phyloP scores from a whole-genome alignment of 2,329 filamentous ascomycete species.

The Neobulgaria alba region DNA sequence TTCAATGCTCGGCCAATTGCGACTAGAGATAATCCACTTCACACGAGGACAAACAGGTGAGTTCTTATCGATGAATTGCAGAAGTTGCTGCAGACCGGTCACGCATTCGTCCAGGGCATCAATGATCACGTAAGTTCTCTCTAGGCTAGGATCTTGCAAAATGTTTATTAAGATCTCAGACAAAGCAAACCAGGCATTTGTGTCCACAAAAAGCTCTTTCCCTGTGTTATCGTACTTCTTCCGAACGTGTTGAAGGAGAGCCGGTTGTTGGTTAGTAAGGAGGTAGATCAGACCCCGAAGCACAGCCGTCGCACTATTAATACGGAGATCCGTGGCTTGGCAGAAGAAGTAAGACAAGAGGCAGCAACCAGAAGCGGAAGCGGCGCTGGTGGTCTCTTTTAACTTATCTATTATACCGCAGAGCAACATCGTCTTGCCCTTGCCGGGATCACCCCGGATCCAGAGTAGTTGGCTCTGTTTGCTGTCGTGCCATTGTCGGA shows the following conservation, averaged over 20 bases:
- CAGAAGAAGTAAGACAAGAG: conserved; percentile 34
- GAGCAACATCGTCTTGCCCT: conserved; percentile 9
- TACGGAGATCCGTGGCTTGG: conserved; percentile 30
- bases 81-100: conserved; percentile 4
- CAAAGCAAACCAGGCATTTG: conserved; percentile 7
- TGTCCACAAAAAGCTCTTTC: conserved; percentile 6
- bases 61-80: conserved; percentile 6
- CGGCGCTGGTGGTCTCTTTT: not conserved
- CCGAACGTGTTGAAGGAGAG: conserved; percentile 1
- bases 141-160: conserved; percentile 6
- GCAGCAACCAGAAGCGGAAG: too few species aligned
- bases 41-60: conserved; percentile 5
- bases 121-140: conserved; percentile 15
- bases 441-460: conserved; percentile 7
- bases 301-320: conserved; percentile 34
- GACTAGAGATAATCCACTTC: conserved; percentile 16
- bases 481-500: conserved; percentile 6
- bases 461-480: conserved; percentile 5
- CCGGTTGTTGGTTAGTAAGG: not conserved
- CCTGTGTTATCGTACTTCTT: conserved; percentile 6
- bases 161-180: conserved; percentile 8
- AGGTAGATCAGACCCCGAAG: conserved; percentile 34
- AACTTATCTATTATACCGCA: conserved; percentile 3
- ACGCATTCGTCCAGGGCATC: conserved; percentile 20
- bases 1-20: conserved; percentile 8